Evolutionary conservation across 2,329 filamentous ascomycete species (phyloP).

Genomic region (Neobulgaria alba): DNA sequence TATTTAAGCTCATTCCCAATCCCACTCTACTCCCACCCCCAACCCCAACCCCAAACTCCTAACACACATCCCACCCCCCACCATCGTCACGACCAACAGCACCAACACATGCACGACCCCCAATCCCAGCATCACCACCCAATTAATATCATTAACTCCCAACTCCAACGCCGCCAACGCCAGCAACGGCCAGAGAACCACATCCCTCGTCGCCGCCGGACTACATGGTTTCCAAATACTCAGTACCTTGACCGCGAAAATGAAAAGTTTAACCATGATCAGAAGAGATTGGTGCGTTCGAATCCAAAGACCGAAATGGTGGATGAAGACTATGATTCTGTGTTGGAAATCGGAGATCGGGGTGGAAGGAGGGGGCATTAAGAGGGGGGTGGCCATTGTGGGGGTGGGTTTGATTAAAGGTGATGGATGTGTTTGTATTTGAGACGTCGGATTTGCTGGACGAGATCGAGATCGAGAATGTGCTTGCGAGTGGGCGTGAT

Average conservation of each 20-base stretch:
- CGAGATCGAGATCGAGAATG: slow-evolving; percentile 4
- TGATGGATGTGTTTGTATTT: not conserved
- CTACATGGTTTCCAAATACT: slow-evolving; percentile 60
- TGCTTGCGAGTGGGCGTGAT: slow-evolving; percentile 6
- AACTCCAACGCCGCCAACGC: slow-evolving; percentile 60
- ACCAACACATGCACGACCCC: slow-evolving; percentile 38
- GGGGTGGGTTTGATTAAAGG: slow-evolving; percentile 4
- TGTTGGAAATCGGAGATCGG: slow-evolving; percentile 25
- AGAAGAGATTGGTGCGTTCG: slow-evolving; percentile 28
- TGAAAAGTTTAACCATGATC: slow-evolving; percentile 41
- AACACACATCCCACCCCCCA: slow-evolving; percentile 27
- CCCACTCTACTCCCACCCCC: slow-evolving; percentile 3
- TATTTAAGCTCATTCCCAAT: not conserved
- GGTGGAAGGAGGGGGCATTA: slow-evolving; percentile 34
- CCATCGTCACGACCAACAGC: slow-evolving; percentile 32
- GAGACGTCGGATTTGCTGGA: not conserved
- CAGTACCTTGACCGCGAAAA: slow-evolving; percentile 63
- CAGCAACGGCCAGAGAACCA: slow-evolving; percentile 59
- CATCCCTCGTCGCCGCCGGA: slow-evolving; percentile 58
- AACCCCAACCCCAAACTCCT: slow-evolving; percentile 4
- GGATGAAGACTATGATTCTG: slow-evolving; percentile 24
- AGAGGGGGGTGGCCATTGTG: slow-evolving; percentile 29
- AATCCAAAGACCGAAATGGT: slow-evolving; percentile 30
- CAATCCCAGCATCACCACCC: slow-evolving; percentile 33
- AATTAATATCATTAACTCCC: slow-evolving; percentile 32